phyloP scores from a whole-genome alignment of 2,329 filamentous ascomycete genomes.

The Paradendryphiella salina region DNA sequence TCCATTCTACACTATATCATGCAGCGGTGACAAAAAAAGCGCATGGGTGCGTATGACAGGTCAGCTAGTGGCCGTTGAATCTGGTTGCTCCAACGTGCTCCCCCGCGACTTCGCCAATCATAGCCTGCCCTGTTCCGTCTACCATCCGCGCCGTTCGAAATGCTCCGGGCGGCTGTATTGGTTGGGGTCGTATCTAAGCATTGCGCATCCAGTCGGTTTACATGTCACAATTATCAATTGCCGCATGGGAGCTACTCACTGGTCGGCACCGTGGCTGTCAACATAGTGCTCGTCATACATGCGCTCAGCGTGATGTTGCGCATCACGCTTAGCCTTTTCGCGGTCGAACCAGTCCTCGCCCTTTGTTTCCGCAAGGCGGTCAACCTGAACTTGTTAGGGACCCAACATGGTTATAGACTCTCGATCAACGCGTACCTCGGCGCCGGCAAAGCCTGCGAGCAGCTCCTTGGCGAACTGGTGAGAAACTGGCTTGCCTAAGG shows the following conservation, averaged over 20 bases:
- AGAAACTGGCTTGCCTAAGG: slow-evolving; percentile 66
- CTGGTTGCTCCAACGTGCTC: background rate
- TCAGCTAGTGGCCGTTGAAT: slow-evolving; percentile 1
- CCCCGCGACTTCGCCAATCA: slow-evolving; percentile 3
- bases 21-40: background rate
- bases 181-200: slow-evolving; percentile 46
- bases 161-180: slow-evolving; percentile 44
- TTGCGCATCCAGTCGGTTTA: no score
- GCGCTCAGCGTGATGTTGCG: slow-evolving; percentile 49
- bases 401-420: no score
- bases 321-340: slow-evolving; percentile 54
- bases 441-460: slow-evolving; percentile 70
- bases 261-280: slow-evolving; percentile 45
- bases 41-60: background rate
- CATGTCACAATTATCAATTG: no score
- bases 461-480: slow-evolving; percentile 79
- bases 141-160: slow-evolving; percentile 39
- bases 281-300: slow-evolving; percentile 57
- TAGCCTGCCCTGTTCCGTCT: slow-evolving; percentile 7
- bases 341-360: slow-evolving; percentile 55
- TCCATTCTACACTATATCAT: no score
- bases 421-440: slow-evolving; percentile 57
- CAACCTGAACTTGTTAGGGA: slow-evolving; percentile 37
- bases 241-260: slow-evolving; percentile 33
- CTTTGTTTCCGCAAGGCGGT: slow-evolving; percentile 68